Conservation (phyloP, 176 grass and related monocot species). For the Bolboschoenus planiculmis region DNA sequence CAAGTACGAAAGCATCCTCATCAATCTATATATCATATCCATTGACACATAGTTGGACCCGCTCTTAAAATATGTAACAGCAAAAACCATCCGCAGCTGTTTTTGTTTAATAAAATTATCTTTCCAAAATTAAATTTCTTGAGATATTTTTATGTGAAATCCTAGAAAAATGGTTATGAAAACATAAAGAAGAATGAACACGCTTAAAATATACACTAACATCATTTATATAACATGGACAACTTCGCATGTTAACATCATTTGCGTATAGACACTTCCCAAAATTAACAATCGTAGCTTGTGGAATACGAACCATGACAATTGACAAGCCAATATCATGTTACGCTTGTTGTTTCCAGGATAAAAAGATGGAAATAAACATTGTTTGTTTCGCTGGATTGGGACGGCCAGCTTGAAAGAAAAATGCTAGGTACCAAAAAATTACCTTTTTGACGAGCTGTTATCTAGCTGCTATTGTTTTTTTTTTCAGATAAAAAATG, state of each 20-base stretch:
- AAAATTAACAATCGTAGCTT: too few species aligned
- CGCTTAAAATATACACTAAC: neutral
- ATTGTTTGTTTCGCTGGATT: neutral
- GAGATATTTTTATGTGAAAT: neutral
- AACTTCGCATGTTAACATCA: neutral
- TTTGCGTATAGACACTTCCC: neutral
- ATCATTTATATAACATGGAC: neutral
- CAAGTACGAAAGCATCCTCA: too few species aligned
- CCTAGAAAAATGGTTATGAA: neutral
- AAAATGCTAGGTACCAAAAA: neutral
- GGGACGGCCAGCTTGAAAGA: neutral
- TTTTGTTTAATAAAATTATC: neutral
- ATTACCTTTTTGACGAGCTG: neutral
- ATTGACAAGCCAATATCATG: neutral
- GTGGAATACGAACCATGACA: too few species aligned
- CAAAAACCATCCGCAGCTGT: neutral
- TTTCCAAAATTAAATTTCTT: neutral
- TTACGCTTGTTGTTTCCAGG: neutral
- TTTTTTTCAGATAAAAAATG: too few species aligned
- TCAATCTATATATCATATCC: too few species aligned
- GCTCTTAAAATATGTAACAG: neutral
- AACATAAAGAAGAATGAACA: neutral
- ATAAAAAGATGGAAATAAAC: neutral
- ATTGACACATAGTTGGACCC: neutral
- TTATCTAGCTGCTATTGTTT: too few species aligned